Percentiles rank a stretch among this genome's conserved stretches.
Conservation (phyloP, 2,329 filamentous ascomycete species). For the Xylariaceae sp. region DNA sequence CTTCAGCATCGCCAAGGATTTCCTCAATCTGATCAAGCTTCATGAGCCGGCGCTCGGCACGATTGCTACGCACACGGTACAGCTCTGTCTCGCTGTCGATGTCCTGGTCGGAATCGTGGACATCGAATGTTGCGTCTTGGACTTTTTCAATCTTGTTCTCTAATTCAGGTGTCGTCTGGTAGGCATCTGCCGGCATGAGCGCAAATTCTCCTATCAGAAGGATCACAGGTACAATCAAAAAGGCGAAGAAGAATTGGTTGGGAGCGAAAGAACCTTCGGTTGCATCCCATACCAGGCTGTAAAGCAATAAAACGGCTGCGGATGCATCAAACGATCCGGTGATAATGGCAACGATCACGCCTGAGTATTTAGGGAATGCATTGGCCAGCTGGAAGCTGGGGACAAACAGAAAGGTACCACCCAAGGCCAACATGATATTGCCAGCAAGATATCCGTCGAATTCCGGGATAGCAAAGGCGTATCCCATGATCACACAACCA, state of each 20-base stretch:
- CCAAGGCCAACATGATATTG: constrained; percentile 58
- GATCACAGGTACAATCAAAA: constrained; percentile 33
- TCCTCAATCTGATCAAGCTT: constrained; percentile 60
- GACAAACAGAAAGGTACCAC: constrained; percentile 61
- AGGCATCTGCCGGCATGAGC: constrained; percentile 38
- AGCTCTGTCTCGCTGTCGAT: constrained; percentile 42
- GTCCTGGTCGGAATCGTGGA: constrained; percentile 53
- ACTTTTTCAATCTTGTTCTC: constrained; percentile 38
- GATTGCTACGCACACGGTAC: constrained; percentile 38
- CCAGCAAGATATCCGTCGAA: constrained; percentile 59
- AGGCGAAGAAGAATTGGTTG: constrained; percentile 39
- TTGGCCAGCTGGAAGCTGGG: constrained; percentile 63
- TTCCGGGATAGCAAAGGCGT: constrained; percentile 47
- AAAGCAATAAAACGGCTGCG: constrained; percentile 57
- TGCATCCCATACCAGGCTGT: constrained; percentile 52
- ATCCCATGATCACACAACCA: constrained; percentile 57
- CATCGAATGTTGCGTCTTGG: constrained; percentile 35
- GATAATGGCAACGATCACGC: constrained; percentile 56
- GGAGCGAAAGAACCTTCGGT: constrained; percentile 32
- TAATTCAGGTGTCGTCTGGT: constrained; percentile 37
- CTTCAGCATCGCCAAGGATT: constrained; percentile 54
- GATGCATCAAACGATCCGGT: constrained; percentile 64
- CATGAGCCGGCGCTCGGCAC: constrained; percentile 49
- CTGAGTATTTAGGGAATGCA: constrained; percentile 57
- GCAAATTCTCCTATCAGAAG: constrained; percentile 35